Conservation (phyloP, 2,329 filamentous ascomycete genomes). For the Tolypocladium endophyticum region DNA sequence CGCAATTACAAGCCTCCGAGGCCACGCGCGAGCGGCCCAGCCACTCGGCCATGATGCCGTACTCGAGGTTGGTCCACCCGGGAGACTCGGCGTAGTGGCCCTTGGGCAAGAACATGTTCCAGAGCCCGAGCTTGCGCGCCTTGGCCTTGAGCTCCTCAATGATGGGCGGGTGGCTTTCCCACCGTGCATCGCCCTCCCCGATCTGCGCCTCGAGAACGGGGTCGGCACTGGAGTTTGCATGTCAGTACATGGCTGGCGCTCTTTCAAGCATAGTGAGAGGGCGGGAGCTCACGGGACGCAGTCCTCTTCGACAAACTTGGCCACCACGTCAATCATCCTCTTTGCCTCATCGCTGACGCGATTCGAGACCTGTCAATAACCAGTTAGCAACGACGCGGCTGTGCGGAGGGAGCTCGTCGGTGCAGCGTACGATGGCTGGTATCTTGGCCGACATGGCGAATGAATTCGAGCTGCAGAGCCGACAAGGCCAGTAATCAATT, state of each 20-base stretch:
- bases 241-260: not conserved
- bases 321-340: constrained; percentile 76
- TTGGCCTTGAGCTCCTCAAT: constrained; percentile 84
- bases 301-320: constrained; percentile 95
- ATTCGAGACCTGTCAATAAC: constrained; percentile 27
- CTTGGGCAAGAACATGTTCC: constrained; percentile 97
- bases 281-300: constrained; percentile 57
- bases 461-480: not conserved
- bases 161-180: constrained; percentile 67
- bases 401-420: not conserved
- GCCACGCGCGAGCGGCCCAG: constrained; percentile 77
- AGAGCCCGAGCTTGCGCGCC: constrained; percentile 74
- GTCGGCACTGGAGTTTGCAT: constrained; percentile 50
- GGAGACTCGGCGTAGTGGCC: constrained; percentile 93
- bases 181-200: constrained; percentile 65
- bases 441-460: constrained; percentile 20
- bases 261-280: not conserved
- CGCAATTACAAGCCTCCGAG: constrained; percentile 81
- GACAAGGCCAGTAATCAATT: not conserved
- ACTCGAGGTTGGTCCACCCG: constrained; percentile 91
- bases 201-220: constrained; percentile 70
- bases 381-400: constrained; percentile 3
- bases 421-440: constrained; percentile 19
- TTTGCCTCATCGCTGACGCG: constrained; percentile 76
- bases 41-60: constrained; percentile 94